Percentiles rank a stretch among this genome's conserved stretches.
phyloP scores from a whole-genome alignment of 805 yeast species.

The Spathaspora girioi region DNA sequence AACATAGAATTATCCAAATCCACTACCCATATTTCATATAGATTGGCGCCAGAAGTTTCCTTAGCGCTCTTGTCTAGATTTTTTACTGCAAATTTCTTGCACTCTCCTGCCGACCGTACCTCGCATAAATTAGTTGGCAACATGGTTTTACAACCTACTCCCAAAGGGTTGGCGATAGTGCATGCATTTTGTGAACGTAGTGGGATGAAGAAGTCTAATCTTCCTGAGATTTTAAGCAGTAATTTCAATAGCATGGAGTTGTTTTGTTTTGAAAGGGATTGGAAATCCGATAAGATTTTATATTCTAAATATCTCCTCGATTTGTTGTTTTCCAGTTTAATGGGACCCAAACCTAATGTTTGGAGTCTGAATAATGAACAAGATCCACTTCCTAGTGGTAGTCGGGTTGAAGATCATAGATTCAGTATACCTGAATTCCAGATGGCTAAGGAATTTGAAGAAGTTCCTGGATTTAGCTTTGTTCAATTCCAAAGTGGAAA shows the following conservation, averaged over 20 bases:
- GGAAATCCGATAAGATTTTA: conserved; percentile 52
- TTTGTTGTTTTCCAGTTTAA: conserved; percentile 55
- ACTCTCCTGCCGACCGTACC: conserved; percentile 75
- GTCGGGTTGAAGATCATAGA: not conserved
- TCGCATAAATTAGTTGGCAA: conserved; percentile 41
- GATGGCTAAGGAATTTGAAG: not conserved
- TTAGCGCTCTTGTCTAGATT: conserved; percentile 45
- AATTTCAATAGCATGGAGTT: conserved; percentile 69
- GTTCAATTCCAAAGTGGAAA: not conserved
- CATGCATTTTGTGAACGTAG: conserved; percentile 54
- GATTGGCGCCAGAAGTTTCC: conserved; percentile 50
- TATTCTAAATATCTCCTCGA: conserved; percentile 63
- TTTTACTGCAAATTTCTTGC: conserved; percentile 61
- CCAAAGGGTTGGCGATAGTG: conserved; percentile 79
- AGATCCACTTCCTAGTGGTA: conserved; percentile 18
- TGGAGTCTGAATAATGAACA: conserved; percentile 60
- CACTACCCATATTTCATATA: conserved; percentile 51
- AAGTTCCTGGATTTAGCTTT: not conserved
- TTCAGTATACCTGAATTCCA: not conserved
- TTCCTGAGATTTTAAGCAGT: conserved; percentile 51
- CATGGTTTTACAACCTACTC: conserved; percentile 72
- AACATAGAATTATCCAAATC: conserved; percentile 47
- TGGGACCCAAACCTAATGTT: conserved; percentile 66
- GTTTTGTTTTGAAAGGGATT: conserved; percentile 62
- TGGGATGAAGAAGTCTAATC: conserved; percentile 42